These are phyloP conservation scores for Fusarium coffeatum DNA, from an alignment of 2,329 filamentous ascomycete species.

Conservation along the genomic window DNA sequence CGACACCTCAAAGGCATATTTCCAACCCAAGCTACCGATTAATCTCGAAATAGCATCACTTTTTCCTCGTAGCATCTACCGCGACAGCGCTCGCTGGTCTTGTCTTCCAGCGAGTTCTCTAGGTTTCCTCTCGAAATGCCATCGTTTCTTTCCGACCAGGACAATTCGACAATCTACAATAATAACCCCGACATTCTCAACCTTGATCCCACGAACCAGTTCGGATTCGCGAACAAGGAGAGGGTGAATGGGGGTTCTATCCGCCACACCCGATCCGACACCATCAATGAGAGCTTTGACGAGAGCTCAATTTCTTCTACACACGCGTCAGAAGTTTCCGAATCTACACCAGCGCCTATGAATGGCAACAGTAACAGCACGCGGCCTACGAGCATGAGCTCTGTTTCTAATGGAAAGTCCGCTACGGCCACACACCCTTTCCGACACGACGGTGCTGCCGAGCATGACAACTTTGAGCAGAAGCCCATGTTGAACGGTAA, in stretches of 20 bases:
- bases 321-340: constrained; percentile 64
- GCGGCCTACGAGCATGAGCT: constrained; percentile 67
- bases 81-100: constrained; percentile 41
- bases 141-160: constrained; percentile 64
- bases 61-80: constrained; percentile 42
- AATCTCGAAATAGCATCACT: constrained; percentile 40
- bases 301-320: constrained; percentile 65
- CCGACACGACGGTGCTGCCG: constrained; percentile 44
- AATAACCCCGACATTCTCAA: constrained; percentile 58
- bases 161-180: constrained; percentile 57
- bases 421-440: constrained; percentile 48
- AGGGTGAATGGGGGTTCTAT: constrained; percentile 52
- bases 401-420: constrained; percentile 67
- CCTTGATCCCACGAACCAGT: constrained; percentile 56
- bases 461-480: constrained; percentile 37
- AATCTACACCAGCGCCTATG: constrained; percentile 56
- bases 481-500: constrained; percentile 46
- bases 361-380: constrained; percentile 57
- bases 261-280: constrained; percentile 58
- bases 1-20: constrained; percentile 22
- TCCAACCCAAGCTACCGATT: constrained; percentile 29
- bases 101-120: constrained; percentile 37
- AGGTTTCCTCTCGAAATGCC: constrained; percentile 60
- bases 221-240: constrained; percentile 51
- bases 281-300: constrained; percentile 65